Evolutionary conservation across 768 basidiomycete species (phyloP).

Genomic region (Lactifluus hygrophoroides): DNA sequence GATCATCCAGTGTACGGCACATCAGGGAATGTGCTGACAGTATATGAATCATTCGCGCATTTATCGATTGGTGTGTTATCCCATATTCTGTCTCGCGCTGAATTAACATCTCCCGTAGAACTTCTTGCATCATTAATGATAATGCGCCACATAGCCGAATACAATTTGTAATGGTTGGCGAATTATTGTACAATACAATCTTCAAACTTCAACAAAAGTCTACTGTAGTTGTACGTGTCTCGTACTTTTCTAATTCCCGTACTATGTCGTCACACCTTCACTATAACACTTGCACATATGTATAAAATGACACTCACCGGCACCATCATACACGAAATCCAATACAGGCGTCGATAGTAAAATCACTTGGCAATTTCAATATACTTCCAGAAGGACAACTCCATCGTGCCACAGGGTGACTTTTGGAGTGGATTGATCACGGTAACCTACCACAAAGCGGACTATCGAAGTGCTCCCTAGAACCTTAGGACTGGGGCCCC

Average conservation of each 20-base stretch:
- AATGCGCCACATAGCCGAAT: slow-evolving; percentile 22
- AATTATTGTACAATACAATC: not conserved
- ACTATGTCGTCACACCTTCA: not conserved
- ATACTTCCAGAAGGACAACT: not conserved
- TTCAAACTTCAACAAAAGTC: not conserved
- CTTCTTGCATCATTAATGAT: slow-evolving; percentile 19
- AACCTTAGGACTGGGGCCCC: not conserved
- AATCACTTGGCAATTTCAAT: too few relatives aligned
- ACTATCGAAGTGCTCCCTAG: not conserved
- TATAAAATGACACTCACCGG: not conserved
- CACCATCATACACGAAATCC: not conserved
- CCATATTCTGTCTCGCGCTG: not conserved
- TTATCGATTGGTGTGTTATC: slow-evolving; percentile 43
- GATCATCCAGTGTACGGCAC: slow-evolving; percentile 47
- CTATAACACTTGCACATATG: not conserved
- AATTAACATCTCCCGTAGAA: slow-evolving; percentile 6
- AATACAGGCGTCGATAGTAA: too few relatives aligned
- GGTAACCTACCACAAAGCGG: not conserved
- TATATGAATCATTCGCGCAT: slow-evolving; percentile 46
- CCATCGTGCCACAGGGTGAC: not conserved
- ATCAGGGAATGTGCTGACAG: slow-evolving; percentile 54
- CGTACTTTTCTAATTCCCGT: not conserved
- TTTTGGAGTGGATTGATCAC: not conserved
- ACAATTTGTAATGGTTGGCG: slow-evolving; percentile 12
- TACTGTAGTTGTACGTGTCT: not conserved